Conservation (phyloP, 306 rosid genomes). For the Prunus padus region DNA sequence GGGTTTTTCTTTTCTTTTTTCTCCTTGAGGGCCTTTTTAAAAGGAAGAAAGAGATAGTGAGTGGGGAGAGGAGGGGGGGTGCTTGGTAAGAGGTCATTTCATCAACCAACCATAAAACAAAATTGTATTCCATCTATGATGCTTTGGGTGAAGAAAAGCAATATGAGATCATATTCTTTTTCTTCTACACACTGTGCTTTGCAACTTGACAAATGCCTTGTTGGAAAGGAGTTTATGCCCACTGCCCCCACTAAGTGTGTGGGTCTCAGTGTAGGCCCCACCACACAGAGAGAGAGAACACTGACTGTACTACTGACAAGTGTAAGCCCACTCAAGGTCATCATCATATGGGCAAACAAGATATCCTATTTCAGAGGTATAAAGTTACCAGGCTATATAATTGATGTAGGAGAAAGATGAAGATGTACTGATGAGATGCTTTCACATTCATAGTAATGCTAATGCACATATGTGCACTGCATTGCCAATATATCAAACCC, state of each 20-base stretch:
- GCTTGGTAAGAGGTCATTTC: constrained; percentile 78
- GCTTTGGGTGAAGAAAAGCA: constrained; percentile 52
- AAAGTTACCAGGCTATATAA: constrained; percentile 41
- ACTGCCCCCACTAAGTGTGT: constrained; percentile 56
- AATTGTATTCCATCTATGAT: constrained; percentile 52
- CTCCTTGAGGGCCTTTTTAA: constrained; percentile 11
- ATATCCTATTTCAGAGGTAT: constrained; percentile 35
- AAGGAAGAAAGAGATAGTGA: constrained; percentile 23
- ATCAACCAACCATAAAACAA: constrained; percentile 52
- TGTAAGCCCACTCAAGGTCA: constrained; percentile 41
- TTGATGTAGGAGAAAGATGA: constrained; percentile 26
- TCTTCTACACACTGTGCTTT: constrained; percentile 21
- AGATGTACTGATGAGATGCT: constrained; percentile 9
- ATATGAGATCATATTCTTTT: constrained; percentile 40
- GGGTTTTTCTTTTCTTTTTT: not conserved
- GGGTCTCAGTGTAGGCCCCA: constrained; percentile 38
- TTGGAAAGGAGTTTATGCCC: constrained; percentile 58
- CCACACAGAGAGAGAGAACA: constrained; percentile 26
- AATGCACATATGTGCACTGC: not conserved
- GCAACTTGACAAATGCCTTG: constrained; percentile 47
- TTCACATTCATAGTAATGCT: constrained; percentile 14
- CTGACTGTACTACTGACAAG: constrained; percentile 16
- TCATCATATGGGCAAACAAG: constrained; percentile 41
- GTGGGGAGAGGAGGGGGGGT: constrained; percentile 11
- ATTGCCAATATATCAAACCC: constrained; percentile 18